phyloP scores from a whole-genome alignment of 2,329 filamentous ascomycete species.

The Fusarium camptoceras region DNA sequence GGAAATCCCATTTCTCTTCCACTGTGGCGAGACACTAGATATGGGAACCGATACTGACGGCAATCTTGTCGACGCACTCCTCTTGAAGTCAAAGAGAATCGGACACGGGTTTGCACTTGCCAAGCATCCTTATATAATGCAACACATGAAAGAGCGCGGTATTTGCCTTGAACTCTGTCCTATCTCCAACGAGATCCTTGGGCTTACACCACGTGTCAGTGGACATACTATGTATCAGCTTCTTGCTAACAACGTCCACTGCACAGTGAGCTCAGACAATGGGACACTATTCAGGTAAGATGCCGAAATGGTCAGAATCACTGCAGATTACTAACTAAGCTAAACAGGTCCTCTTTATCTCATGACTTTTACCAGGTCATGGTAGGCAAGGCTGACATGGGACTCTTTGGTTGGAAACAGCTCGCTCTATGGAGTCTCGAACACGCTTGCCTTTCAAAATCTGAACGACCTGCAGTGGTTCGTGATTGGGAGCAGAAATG shows the following conservation, averaged over 20 bases:
- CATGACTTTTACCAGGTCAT: constrained; percentile 84
- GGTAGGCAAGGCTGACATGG: constrained; percentile 75
- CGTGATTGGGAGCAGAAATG: constrained; percentile 66
- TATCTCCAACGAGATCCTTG: constrained; percentile 81
- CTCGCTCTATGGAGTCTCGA: constrained; percentile 72
- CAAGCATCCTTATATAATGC: constrained; percentile 74
- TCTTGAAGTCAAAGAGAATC: constrained; percentile 75
- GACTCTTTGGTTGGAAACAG: constrained; percentile 77
- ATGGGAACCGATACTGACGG: constrained; percentile 72
- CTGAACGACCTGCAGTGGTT: constrained; percentile 54
- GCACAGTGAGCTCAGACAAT: constrained; percentile 80
- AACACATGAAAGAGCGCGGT: constrained; percentile 70
- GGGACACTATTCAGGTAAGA: constrained; percentile 76
- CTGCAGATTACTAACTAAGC: constrained; percentile 3
- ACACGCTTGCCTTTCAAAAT: constrained; percentile 64
- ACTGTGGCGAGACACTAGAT: constrained; percentile 80
- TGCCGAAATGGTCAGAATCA: too few species aligned
- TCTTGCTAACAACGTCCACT: constrained; percentile 78
- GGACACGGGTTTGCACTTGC: constrained; percentile 79
- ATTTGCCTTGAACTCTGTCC: constrained; percentile 82
- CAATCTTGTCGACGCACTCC: constrained; percentile 76
- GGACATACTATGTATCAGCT: constrained; percentile 76
- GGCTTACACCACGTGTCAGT: constrained; percentile 72
- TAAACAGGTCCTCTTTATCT: constrained; percentile 72
- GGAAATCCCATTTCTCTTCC: constrained; percentile 78